phyloP scores from a whole-genome alignment of 306 rosid species.

The Fagus sylvatica region DNA sequence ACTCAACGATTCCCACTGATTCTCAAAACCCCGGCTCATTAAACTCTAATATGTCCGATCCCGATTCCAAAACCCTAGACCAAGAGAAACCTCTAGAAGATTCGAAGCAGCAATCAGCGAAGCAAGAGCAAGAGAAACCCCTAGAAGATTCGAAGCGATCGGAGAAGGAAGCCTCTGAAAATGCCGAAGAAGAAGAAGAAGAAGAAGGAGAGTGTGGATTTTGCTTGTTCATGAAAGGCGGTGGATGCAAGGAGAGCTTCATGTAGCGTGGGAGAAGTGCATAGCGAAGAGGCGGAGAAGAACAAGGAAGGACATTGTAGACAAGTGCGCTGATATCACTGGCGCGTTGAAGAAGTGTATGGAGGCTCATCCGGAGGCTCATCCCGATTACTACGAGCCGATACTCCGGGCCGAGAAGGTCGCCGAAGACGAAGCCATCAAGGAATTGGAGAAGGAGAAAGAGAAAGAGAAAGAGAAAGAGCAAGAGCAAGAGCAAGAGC shows the following conservation, averaged over 20 bases:
- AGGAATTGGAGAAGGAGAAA: conserved; percentile 48
- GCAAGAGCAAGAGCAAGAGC: too few species aligned
- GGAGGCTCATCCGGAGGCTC: too few species aligned
- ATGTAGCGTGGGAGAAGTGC: conserved; percentile 69
- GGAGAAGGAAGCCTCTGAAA: not conserved
- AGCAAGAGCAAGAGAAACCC: not conserved
- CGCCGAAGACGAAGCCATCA: conserved; percentile 58
- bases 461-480: conserved; percentile 37
- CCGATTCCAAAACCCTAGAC: conserved; percentile 25
- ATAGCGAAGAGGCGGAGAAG: conserved; percentile 62
- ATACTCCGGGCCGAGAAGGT: conserved; percentile 68
- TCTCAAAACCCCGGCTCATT: not conserved
- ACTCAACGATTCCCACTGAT: not conserved
- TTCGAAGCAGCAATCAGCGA: too few species aligned
- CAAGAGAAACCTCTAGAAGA: conserved; percentile 19
- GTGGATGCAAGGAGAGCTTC: conserved; percentile 75
- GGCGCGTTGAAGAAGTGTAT: conserved; percentile 56
- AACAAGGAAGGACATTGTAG: conserved; percentile 58
- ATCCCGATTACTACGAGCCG: conserved; percentile 73
- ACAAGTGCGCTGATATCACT: conserved; percentile 62
- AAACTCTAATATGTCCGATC: conserved; percentile 28
- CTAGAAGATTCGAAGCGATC: conserved; percentile 21
- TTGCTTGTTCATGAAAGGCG: conserved; percentile 86
- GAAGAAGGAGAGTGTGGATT: conserved; percentile 83
- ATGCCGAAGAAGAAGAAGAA: conserved; percentile 32